These are phyloP conservation scores for Alternaria panax DNA, from an alignment of 2,329 filamentous ascomycete species.

Conservation along the genomic window DNA sequence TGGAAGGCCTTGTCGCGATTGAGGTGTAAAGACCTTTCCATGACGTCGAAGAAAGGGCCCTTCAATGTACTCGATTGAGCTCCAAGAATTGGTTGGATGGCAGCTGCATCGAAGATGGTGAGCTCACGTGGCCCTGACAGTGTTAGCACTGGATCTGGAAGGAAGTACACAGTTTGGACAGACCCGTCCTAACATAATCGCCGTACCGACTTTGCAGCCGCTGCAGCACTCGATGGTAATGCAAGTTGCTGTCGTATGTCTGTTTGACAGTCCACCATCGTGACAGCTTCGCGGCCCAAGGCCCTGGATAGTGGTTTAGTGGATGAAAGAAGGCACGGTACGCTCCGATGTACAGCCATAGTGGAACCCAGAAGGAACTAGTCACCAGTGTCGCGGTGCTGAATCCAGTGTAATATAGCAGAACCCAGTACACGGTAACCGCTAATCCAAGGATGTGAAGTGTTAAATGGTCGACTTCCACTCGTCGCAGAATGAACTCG, in stretches of 20 bases:
- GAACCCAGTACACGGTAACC: constrained; percentile 17
- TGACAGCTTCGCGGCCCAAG: constrained; percentile 30
- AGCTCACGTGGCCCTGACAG: constrained; percentile 32
- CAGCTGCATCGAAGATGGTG: constrained; percentile 32
- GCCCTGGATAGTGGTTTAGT: constrained; percentile 32
- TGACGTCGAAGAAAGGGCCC: constrained; percentile 34
- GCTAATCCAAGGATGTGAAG: constrained; percentile 19
- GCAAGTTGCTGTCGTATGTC: constrained; percentile 19
- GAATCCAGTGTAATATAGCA: constrained; percentile 16
- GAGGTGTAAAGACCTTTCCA: constrained; percentile 33
- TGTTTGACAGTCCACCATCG: constrained; percentile 35
- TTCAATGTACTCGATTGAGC: constrained; percentile 35
- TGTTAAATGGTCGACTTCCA: constrained; percentile 28
- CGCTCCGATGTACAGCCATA: constrained; percentile 28
- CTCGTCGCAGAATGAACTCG: constrained; percentile 23
- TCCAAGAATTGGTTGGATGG: constrained; percentile 30
- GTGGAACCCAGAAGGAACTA: constrained; percentile 24
- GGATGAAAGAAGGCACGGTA: constrained; percentile 38
- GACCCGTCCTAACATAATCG: constrained; percentile 37
- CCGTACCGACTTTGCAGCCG: constrained; percentile 33
- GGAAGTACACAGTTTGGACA: not conserved
- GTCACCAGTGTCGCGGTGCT: constrained; percentile 16
- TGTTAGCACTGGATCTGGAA: constrained; percentile 8
- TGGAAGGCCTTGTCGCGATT: constrained; percentile 38
- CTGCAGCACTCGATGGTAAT: constrained; percentile 28